phyloP scores from a whole-genome alignment of 148 eudicot species.

The Pouteria glomerata region DNA sequence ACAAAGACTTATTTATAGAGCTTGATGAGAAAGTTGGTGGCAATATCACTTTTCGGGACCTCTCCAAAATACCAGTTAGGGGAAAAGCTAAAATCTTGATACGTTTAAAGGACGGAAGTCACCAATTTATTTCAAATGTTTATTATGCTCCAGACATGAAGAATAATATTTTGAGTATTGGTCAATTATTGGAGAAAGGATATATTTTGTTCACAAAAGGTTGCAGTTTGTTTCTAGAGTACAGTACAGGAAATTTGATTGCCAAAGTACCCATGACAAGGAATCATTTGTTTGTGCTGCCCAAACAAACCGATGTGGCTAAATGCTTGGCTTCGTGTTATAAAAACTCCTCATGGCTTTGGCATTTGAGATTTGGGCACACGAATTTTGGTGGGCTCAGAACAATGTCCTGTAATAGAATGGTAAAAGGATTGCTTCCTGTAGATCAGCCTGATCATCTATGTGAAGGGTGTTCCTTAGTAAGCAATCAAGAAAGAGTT shows the following conservation, averaged over 20 bases:
- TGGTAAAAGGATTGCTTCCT: neutral
- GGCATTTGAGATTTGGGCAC: neutral
- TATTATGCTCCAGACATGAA: slow-evolving; percentile 5
- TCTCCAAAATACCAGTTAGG: neutral
- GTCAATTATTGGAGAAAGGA: neutral
- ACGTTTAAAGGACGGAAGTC: slow-evolving; percentile 5
- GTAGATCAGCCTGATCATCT: neutral
- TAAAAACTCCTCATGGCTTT: neutral
- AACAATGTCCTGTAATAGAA: neutral
- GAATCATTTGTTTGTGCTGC: neutral
- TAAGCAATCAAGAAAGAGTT: neutral
- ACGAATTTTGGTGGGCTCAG: neutral
- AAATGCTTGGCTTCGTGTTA: neutral
- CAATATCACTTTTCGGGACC: slow-evolving; percentile 12
- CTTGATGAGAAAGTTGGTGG: neutral
- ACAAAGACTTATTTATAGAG: neutral
- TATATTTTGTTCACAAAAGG: neutral
- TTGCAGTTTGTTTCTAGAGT: neutral
- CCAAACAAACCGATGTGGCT: neutral
- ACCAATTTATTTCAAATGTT: neutral
- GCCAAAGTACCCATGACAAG: neutral
- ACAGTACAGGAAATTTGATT: neutral
- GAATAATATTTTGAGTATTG: slow-evolving; percentile 5
- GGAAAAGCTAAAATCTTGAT: slow-evolving; percentile 13
- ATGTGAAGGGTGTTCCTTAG: too few relatives aligned